These are phyloP conservation scores for Achaetomiella virescens DNA, from an alignment of 495 filamentous ascomycete genomes.

Conservation along the genomic window DNA sequence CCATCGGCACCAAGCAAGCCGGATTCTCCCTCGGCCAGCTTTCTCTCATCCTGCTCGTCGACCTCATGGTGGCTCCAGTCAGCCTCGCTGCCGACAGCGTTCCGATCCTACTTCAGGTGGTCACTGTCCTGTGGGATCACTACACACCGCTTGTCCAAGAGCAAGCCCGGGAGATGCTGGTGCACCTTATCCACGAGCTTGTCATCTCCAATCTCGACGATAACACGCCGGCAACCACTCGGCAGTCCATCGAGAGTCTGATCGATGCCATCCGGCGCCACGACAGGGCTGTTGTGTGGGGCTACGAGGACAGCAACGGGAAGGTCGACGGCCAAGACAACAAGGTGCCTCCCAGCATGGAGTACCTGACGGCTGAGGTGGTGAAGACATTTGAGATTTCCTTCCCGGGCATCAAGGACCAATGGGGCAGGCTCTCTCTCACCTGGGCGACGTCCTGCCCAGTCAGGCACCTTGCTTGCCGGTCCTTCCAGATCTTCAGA, in stretches of 20 bases:
- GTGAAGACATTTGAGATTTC: slow-evolving; percentile 77
- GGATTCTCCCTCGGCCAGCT: slow-evolving; percentile 90
- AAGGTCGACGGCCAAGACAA: slow-evolving; percentile 65
- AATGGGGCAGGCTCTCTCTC: slow-evolving; percentile 83
- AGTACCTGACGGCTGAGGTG: slow-evolving; percentile 69
- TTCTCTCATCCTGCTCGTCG: slow-evolving; percentile 87
- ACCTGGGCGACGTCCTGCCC: slow-evolving; percentile 96
- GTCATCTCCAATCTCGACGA: slow-evolving; percentile 88
- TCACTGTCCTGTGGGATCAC: slow-evolving; percentile 93
- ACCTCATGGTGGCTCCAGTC: slow-evolving; percentile 90
- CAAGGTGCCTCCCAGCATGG: slow-evolving; percentile 84
- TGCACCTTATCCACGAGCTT: slow-evolving; percentile 94
- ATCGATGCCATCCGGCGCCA: slow-evolving; percentile 86
- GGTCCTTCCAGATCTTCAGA: slow-evolving; percentile 95
- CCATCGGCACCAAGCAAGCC: slow-evolving; percentile 81
- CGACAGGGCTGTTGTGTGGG: slow-evolving; percentile 80
- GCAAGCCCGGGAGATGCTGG: slow-evolving; percentile 93
- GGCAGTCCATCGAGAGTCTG: slow-evolving; percentile 73
- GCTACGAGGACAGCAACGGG: slow-evolving; percentile 85
- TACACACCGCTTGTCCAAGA: slow-evolving; percentile 94
- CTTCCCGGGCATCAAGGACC: slow-evolving; percentile 80
- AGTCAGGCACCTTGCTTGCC: slow-evolving; percentile 89
- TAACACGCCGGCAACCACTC: slow-evolving; percentile 55
- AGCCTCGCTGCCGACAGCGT: slow-evolving; percentile 70
- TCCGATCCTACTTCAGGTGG: slow-evolving; percentile 79